These are phyloP conservation scores for Yamadazyma mexicana DNA, from an alignment of 1,139 yeast genomes.

Conservation along the genomic window DNA sequence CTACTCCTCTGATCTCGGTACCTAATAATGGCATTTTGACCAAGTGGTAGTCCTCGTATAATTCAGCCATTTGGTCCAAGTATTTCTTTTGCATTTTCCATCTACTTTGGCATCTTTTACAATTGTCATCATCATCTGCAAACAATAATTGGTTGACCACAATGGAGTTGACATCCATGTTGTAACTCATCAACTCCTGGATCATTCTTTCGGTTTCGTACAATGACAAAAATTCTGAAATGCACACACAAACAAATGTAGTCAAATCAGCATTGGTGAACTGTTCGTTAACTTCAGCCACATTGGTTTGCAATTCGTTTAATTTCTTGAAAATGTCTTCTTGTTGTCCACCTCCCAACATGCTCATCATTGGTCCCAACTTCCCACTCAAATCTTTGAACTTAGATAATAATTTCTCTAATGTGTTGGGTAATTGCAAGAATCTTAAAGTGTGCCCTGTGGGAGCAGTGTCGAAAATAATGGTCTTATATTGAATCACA, in stretches of 20 bases:
- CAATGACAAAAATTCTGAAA: slow-evolving; percentile 90
- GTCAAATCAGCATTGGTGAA: slow-evolving; percentile 95
- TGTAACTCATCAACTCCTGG: slow-evolving; percentile 90
- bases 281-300: slow-evolving; percentile 87
- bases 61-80: slow-evolving; percentile 89
- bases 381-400: slow-evolving; percentile 82
- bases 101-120: slow-evolving; percentile 89
- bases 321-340: slow-evolving; percentile 81
- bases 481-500: slow-evolving; percentile 65
- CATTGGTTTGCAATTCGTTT: slow-evolving; percentile 79
- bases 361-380: slow-evolving; percentile 87
- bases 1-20: slow-evolving; percentile 88
- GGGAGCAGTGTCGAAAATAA: slow-evolving; percentile 97
- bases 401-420: slow-evolving; percentile 83
- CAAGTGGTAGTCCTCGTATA: slow-evolving; percentile 92
- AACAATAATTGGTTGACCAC: slow-evolving; percentile 90
- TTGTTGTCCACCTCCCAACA: slow-evolving; percentile 66
- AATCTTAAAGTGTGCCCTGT: slow-evolving; percentile 97
- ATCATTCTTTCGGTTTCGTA: slow-evolving; percentile 97
- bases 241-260: slow-evolving; percentile 95
- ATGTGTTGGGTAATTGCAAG: slow-evolving; percentile 87
- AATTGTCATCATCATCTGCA: slow-evolving; percentile 70
- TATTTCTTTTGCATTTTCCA: slow-evolving; percentile 96
- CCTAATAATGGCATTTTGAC: slow-evolving; percentile 95
- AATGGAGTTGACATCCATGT: slow-evolving; percentile 94